Percentiles rank a stretch among this genome's conserved stretches.
Evolutionary conservation across 2,329 filamentous ascomycete species (phyloP).

Genomic region (Nothophoma quercina): DNA sequence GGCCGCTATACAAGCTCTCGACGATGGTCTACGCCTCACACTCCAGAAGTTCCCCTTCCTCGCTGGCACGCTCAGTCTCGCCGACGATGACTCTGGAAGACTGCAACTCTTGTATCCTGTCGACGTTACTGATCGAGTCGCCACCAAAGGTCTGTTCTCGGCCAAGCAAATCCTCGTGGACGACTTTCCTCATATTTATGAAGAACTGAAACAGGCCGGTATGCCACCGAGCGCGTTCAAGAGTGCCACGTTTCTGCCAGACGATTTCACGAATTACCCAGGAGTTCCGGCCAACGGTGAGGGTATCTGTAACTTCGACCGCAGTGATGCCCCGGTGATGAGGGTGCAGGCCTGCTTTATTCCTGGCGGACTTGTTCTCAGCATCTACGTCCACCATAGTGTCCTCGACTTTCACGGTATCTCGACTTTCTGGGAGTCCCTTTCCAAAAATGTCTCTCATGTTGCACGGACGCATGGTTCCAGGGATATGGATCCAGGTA

Average conservation of each 20-base stretch:
- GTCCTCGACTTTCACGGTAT: conserved; percentile 44
- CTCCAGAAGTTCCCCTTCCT: conserved; percentile 40
- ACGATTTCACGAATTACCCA: conserved; percentile 36
- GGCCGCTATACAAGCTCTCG: conserved; percentile 35
- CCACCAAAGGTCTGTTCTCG: conserved; percentile 26
- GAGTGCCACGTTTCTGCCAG: conserved; percentile 39
- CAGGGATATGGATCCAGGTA: conserved; percentile 21
- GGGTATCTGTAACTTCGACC: conserved; percentile 36
- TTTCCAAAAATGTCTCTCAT: conserved; percentile 34
- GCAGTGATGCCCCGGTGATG: conserved; percentile 39
- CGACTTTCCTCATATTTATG: conserved; percentile 37
- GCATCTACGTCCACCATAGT: conserved; percentile 44
- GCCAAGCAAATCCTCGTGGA: conserved; percentile 30
- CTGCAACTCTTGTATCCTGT: conserved; percentile 37
- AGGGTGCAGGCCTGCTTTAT: conserved; percentile 46
- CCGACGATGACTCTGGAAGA: conserved; percentile 32
- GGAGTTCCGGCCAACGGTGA: conserved; percentile 39
- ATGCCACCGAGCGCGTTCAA: conserved; percentile 46
- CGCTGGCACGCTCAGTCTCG: conserved; percentile 40
- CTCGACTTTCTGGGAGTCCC: conserved; percentile 36
- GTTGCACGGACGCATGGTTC: conserved; percentile 23
- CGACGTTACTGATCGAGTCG: conserved; percentile 26
- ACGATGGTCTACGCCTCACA: conserved; percentile 32
- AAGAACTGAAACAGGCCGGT: conserved; percentile 37
- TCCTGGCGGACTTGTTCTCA: conserved; percentile 45